These are phyloP conservation scores for Adansonia gregorii DNA, from an alignment of 441 rosid species.

Conservation along the genomic window DNA sequence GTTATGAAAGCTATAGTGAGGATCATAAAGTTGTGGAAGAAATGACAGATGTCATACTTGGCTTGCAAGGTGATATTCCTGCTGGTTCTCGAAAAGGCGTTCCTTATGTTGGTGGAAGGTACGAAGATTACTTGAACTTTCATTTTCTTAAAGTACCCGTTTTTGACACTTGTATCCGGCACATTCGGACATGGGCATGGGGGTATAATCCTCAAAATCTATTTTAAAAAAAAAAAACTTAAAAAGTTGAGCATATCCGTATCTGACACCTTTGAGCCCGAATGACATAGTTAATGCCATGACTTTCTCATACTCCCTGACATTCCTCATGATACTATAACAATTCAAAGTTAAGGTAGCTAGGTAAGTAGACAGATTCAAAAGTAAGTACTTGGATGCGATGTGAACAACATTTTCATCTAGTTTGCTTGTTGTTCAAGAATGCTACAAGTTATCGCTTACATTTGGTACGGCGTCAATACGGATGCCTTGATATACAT, in stretches of 20 bases:
- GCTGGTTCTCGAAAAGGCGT: conserved; percentile 45
- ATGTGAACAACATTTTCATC: not conserved
- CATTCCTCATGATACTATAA: not conserved
- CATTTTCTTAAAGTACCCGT: no score
- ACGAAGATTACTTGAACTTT: conserved; percentile 17
- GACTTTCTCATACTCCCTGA: not conserved
- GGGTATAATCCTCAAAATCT: no score
- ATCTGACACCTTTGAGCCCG: no score
- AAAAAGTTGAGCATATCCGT: no score
- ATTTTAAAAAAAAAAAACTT: no score
- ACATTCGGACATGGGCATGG: no score
- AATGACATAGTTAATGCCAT: not conserved
- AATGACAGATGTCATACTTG: conserved; percentile 70
- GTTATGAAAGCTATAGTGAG: conserved; percentile 46
- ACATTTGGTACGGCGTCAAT: not conserved
- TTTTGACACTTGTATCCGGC: no score
- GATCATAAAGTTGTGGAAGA: conserved; percentile 53
- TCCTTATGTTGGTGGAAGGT: conserved; percentile 73
- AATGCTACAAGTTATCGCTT: not conserved
- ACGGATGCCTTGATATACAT: not conserved
- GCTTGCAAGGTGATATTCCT: conserved; percentile 74
- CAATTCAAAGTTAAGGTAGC: not conserved
- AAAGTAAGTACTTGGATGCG: not conserved
- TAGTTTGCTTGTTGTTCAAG: not conserved
- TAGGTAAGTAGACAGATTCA: conserved; percentile 1